Base-by-base conservation (phyloP, 495 filamentous ascomycete species). In the Neurospora africana region DNA sequence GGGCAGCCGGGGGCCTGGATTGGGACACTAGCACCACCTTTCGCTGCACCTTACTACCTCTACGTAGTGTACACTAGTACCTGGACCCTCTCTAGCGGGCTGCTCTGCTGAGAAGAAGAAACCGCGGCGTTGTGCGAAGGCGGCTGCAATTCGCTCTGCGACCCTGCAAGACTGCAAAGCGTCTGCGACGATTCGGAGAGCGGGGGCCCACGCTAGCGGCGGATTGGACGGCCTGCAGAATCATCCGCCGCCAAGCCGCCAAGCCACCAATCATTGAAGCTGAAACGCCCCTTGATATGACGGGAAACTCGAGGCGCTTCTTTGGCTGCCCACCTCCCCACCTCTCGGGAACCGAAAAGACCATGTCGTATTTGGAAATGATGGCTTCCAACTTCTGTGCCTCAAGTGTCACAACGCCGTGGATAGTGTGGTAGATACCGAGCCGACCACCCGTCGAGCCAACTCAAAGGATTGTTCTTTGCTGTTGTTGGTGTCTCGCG, bases 261-360 rank as follows among this genome's bases (percentile, higher is more conserved):
- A 39, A 40, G 19, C 41, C 41, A 19, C 41, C 8, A 77, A 80
- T 80, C 77, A 74, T 72, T 73, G 68, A 33, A 44, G 61, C n/a
- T n/a, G n/a, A n/a, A n/a, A 30, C 13, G 30, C 41, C 71, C 73
- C 74, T 61, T 74, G 74, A 38, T 10, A 10, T 9, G 9, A 75
- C 76, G 72, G 72, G 69, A 75, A 77, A 78, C 44, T 23, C 41
- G 33, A 44, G 73, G 78, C 78, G 78, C 78, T 78, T 78, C 73
- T 75, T 72, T 73, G 77, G 68, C 21, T 30, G 9, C 44, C 53
- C 53, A 65, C 53, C 53, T 61, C 53, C 35, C 53, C 53, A 65
- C 35, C 53, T 27, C 30, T 65, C 53, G 53, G 53, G 53, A 65
- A 65, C 53, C 53, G 53, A 65, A 65, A 65, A 35, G 27, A 30